Evolutionary conservation across 306 rosid genomes (phyloP), one percentile per base, ranked within the genome.

Genomic region (Quercus variabilis): DNA sequence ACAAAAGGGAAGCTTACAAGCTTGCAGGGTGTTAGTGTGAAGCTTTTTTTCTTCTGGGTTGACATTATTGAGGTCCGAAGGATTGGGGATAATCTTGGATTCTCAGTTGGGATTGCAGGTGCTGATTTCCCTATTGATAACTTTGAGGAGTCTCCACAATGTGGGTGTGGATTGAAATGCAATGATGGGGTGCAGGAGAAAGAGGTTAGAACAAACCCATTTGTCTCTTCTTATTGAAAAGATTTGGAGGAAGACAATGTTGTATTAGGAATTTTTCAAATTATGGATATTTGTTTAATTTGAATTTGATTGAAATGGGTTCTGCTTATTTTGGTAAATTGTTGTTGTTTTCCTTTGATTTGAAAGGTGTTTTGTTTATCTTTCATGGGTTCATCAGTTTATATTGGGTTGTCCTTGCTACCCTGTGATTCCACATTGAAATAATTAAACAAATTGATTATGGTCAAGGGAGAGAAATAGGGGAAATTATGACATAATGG

Each of bases 81-180:
- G 35, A 11, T n/a, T 25, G 75, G 77, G 18, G 69, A 79, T 46
- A 55, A 49, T 15, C 52, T 83, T 8, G 70, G 63, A 54, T 83
- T 83, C 77, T 83, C 86, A 5, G 83, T 83, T 0, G 86, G 86
- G 3, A 74, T 79, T 18, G 78, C 83, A 5, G 67, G 74, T 21
- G 86, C 86, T 4, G 73, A 64, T 13, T 83, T 83, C 41, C 80
- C 80, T 1, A 23, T 83, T 60, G 86, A 83, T 23, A 79, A 83
- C 26, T 83, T 83, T 55, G 72, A 18, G 62, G 80, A 79, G 55
- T 19, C 70, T 59, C 86, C 86, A n/a, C 80, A 75, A 49, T 83
- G 83, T 79, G 86, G 86, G 6, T 83, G 86, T 55, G 86, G 86
- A 46, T 60, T 83, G 52, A 63, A 74, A 30, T 83, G 86, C 80